These are phyloP conservation scores for Cinchona pubescens DNA, from an alignment of 257 asterid genomes.

Conservation along the genomic window DNA sequence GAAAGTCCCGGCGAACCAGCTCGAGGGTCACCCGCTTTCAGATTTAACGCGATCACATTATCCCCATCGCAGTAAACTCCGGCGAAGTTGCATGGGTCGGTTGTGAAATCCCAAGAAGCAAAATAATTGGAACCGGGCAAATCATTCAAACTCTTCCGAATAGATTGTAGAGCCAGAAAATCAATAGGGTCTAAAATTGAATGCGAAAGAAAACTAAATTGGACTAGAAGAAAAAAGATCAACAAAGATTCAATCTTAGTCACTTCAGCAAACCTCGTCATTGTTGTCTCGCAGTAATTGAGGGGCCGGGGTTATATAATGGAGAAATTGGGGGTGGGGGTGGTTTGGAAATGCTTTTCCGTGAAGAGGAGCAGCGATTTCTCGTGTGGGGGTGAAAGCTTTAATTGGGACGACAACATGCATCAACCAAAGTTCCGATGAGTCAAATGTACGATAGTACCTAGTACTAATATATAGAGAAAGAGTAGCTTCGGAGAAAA, in stretches of 20 bases:
- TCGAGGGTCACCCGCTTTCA: slow-evolving; percentile 87
- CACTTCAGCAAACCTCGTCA: slow-evolving; percentile 18
- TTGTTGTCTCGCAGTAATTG: slow-evolving; percentile 14
- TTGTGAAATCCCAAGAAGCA: slow-evolving; percentile 87
- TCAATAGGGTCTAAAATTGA: slow-evolving; percentile 82
- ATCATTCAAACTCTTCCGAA: slow-evolving; percentile 60
- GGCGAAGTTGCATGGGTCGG: slow-evolving; percentile 80
- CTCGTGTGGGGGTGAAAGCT: slow-evolving; percentile 47
- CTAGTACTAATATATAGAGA: slow-evolving; percentile 17
- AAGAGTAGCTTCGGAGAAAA: slow-evolving; percentile 62
- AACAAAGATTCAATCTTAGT: slow-evolving; percentile 13
- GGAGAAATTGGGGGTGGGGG: background rate
- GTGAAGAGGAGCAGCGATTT: slow-evolving; percentile 29
- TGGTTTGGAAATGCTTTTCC: slow-evolving; percentile 40
- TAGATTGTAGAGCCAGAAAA: slow-evolving; percentile 81
- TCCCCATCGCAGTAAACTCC: slow-evolving; percentile 74
- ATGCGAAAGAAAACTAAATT: slow-evolving; percentile 6
- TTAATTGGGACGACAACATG: slow-evolving; percentile 56
- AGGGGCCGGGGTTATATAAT: slow-evolving; percentile 32
- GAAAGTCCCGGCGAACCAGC: slow-evolving; percentile 79
- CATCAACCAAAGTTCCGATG: slow-evolving; percentile 2
- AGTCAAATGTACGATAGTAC: no score
- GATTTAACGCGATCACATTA: slow-evolving; percentile 68
- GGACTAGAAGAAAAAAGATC: slow-evolving; percentile 15
- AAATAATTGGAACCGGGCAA: slow-evolving; percentile 74